Evolutionary conservation across 768 basidiomycete genomes (phyloP), one percentile per base, ranked within the genome.

Genomic region (Suillus weaverae): DNA sequence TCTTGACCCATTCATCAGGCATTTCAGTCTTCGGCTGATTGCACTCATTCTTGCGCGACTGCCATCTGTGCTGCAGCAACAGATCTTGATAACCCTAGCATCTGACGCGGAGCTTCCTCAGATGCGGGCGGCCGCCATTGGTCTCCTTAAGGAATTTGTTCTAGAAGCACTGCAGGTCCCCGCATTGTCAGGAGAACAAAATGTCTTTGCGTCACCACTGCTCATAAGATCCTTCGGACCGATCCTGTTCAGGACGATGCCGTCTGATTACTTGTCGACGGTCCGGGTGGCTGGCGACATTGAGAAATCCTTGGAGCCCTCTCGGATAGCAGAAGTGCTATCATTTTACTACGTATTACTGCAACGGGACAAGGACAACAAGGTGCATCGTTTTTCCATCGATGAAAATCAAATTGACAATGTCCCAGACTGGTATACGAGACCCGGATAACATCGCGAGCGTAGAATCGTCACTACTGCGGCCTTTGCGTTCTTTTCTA

Each of bases 341-440:
- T 84, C 85, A 20, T 81, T 92, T 60, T 90, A 89, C 70, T 92
- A 89, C 67, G 80, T 89, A 39, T 77, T 92, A 20, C 70, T 91
- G 9, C 73, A 78, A 53, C 77, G 89, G 67, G 91, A 94, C 71
- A 70, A 67, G 10, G 67, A 74, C 5, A 93, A 92, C 70, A 72
- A 73, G 71, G 91, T 90, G 57, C 4, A 78, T 61, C 51, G 4
- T 38, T 14, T 43, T 38, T 32, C 53, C 18, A 20, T 35, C 2
- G 55, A 33, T 59, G 63, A 64, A 32, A 41, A 39, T 63, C 14
- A 41, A 26, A 14, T 33, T 61, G 22, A 54, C 30, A 9, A 33
- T 30, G 18, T 53, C 64, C 33, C 63, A 89, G 87, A 88, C 86
- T 14, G 84, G 82, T 1, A 78, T 88, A 9, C 80, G 83, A 5